Evolutionary conservation across 805 yeast species (phyloP).

Genomic region (Metschnikowia orientalis): DNA sequence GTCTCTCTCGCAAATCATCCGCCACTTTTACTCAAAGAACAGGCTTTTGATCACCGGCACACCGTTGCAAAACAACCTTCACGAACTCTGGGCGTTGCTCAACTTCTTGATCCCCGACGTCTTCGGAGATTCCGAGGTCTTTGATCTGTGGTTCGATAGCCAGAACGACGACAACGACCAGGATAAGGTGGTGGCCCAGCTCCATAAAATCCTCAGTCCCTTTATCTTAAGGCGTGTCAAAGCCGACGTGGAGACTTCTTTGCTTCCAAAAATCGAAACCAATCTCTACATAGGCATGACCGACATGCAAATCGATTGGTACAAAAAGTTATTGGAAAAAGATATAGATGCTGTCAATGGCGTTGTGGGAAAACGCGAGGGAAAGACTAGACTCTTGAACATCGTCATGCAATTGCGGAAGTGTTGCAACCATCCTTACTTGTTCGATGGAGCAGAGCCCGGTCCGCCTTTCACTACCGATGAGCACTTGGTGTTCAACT

Average conservation of each 20-base stretch:
- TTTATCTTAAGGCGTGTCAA: constrained; percentile 85
- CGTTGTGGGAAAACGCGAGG: constrained; percentile 88
- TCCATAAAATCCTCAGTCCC: constrained; percentile 85
- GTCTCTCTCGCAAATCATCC: constrained; percentile 84
- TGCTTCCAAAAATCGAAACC: constrained; percentile 85
- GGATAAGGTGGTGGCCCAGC: constrained; percentile 79
- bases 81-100: constrained; percentile 92
- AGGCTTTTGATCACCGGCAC: constrained; percentile 91
- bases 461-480: constrained; percentile 97
- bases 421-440: constrained; percentile 95
- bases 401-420: constrained; percentile 96
- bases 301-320: constrained; percentile 92
- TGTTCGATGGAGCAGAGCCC: constrained; percentile 98
- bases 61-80: constrained; percentile 90
- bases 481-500: constrained; percentile 84
- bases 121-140: constrained; percentile 83
- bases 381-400: constrained; percentile 83
- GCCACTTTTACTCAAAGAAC: constrained; percentile 80
- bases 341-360: constrained; percentile 97
- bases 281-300: constrained; percentile 93
- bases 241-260: constrained; percentile 86
- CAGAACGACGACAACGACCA: constrained; percentile 40
- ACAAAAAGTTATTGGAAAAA: constrained; percentile 79
- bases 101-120: constrained; percentile 92
- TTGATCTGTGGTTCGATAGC: constrained; percentile 87